Evolutionary conservation across 1,284 basidiomycete genomes (phyloP).

Genomic region (Golubevia sp.): DNA sequence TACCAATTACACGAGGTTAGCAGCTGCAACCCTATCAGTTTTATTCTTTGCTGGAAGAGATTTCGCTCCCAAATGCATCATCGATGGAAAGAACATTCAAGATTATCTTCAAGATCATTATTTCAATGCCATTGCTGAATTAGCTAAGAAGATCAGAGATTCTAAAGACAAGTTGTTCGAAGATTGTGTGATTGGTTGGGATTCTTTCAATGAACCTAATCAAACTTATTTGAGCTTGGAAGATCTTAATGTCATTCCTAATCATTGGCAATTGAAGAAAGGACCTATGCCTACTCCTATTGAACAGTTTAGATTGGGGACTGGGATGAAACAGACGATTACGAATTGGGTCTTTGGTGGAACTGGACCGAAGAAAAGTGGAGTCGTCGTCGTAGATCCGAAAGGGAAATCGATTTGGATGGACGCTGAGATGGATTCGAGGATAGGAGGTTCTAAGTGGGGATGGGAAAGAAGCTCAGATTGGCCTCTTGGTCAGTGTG

Average conservation of each 20-base stretch:
- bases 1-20: slow-evolving; percentile 51
- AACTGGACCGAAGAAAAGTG: slow-evolving; percentile 35
- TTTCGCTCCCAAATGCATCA: slow-evolving; percentile 46
- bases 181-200: slow-evolving; percentile 54
- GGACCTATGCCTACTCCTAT: slow-evolving; percentile 44
- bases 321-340: slow-evolving; percentile 27
- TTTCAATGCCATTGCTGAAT: slow-evolving; percentile 29
- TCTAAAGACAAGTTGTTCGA: slow-evolving; percentile 42
- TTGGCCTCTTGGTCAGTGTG: slow-evolving; percentile 83
- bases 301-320: slow-evolving; percentile 40
- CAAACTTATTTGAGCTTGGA: slow-evolving; percentile 34
- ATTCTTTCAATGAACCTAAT: slow-evolving; percentile 53
- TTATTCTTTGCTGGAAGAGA: slow-evolving; percentile 52
- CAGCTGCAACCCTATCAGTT: slow-evolving; percentile 39
- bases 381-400: slow-evolving; percentile 30
- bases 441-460: slow-evolving; percentile 64
- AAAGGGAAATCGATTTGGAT: slow-evolving; percentile 38
- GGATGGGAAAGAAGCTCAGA: slow-evolving; percentile 77
- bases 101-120: slow-evolving; percentile 52
- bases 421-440: slow-evolving; percentile 26
- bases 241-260: slow-evolving; percentile 27
- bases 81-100: slow-evolving; percentile 51
- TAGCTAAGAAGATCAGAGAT: slow-evolving; percentile 26
- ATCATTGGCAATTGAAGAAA: slow-evolving; percentile 34
- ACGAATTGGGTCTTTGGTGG: slow-evolving; percentile 40